These are phyloP conservation scores for Epithele typhae DNA, from an alignment of 768 basidiomycete genomes.

Conservation along the genomic window DNA sequence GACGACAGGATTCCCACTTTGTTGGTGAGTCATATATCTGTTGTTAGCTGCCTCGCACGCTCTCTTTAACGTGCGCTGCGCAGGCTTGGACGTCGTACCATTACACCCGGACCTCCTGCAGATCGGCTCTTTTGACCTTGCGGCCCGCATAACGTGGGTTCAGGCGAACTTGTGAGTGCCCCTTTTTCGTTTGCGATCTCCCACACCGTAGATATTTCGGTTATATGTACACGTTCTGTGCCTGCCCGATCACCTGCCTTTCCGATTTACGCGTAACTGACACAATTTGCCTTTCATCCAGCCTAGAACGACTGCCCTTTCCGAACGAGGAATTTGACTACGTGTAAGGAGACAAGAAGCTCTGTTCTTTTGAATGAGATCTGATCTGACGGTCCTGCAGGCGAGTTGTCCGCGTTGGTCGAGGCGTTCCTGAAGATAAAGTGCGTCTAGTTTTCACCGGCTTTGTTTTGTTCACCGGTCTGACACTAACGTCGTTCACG, in stretches of 20 bases:
- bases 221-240: too few species aligned
- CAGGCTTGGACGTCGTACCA: conserved; percentile 69
- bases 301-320: conserved; percentile 68
- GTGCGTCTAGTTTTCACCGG: conserved; percentile 27
- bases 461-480: too few species aligned
- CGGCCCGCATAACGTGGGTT: conserved; percentile 64
- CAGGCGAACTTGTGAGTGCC: conserved; percentile 64
- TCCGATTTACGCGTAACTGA: conserved; percentile 38
- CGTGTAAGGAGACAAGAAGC: conserved; percentile 44
- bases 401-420: conserved; percentile 65
- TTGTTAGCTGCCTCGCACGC: not conserved
- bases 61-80: not conserved
- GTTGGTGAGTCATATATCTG: conserved; percentile 47
- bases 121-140: conserved; percentile 52
- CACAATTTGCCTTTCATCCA: conserved; percentile 22
- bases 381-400: conserved; percentile 29
- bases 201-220: too few species aligned
- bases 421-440: conserved; percentile 75
- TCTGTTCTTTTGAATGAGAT: conserved; percentile 1
- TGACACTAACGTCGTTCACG: not conserved
- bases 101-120: conserved; percentile 65
- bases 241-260: not conserved
- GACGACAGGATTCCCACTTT: conserved; percentile 49
- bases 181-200: not conserved
- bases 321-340: conserved; percentile 71